Conservation (phyloP, 148 eudicot genomes). For the Nepenthes mirabilis region DNA sequence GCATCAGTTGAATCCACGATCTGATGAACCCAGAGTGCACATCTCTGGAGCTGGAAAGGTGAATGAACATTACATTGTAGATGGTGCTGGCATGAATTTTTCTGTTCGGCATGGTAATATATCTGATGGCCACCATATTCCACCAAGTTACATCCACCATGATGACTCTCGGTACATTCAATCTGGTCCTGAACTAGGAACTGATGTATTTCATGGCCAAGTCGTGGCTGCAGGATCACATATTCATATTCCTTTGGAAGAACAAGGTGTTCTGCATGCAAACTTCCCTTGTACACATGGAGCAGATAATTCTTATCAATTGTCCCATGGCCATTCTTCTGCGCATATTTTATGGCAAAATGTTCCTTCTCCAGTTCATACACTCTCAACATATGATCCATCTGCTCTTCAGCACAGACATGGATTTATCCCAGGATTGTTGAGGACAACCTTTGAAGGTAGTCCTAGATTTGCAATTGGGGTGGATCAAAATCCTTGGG, state of each 20-base stretch:
- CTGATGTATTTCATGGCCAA: conserved; percentile 51
- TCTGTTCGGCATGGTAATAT: conserved; percentile 26
- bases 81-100: conserved; percentile 30
- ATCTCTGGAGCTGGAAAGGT: conserved; percentile 52
- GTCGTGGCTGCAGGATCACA: conserved; percentile 40
- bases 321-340: conserved; percentile 37
- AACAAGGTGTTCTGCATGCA: conserved; percentile 34
- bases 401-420: conserved; percentile 39
- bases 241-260: conserved; percentile 41
- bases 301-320: conserved; percentile 41
- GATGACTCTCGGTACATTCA: conserved; percentile 45
- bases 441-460: conserved; percentile 31
- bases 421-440: conserved; percentile 28
- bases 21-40: conserved; percentile 42
- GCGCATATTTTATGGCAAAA: conserved; percentile 48
- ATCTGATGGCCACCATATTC: conserved; percentile 28
- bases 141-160: conserved; percentile 30
- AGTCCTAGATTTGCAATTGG: conserved; percentile 45
- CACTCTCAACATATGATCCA: conserved; percentile 34
- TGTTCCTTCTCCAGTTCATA: conserved; percentile 33
- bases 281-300: conserved; percentile 50
- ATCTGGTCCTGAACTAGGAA: conserved; percentile 43
- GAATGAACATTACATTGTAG: conserved; percentile 43
- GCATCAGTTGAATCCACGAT: conserved; percentile 28
- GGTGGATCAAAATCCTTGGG: conserved; percentile 49